Evolutionary conservation across 352 stramenopile species (phyloP).

Genomic region (Phytophthora rubi): DNA sequence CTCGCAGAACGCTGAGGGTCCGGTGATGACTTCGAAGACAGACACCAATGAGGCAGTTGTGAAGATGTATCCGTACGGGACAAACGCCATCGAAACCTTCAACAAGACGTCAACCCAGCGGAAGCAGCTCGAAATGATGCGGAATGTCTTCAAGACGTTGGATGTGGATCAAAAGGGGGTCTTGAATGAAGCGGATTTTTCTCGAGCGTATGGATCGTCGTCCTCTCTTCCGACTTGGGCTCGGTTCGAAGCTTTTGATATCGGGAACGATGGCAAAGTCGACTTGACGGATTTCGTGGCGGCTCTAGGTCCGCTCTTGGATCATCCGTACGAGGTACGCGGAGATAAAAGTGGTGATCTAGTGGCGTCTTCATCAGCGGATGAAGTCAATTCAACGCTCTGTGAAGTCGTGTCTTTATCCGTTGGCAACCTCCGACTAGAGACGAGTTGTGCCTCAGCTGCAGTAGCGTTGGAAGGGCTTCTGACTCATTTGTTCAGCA

Average conservation of each 20-base stretch:
- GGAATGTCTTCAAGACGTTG: slow-evolving; percentile 39
- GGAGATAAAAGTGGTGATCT: slow-evolving; percentile 8
- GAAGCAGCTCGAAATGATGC: slow-evolving; percentile 60
- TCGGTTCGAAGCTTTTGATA: slow-evolving; percentile 60
- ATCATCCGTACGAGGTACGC: slow-evolving; percentile 54
- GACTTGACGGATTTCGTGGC: slow-evolving; percentile 68
- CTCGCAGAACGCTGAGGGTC: background rate
- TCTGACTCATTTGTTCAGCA: slow-evolving; percentile 32
- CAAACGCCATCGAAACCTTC: slow-evolving; percentile 61
- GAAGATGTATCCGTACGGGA: slow-evolving; percentile 72
- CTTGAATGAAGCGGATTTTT: slow-evolving; percentile 43
- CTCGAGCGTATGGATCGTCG: slow-evolving; percentile 12
- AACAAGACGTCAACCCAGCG: slow-evolving; percentile 51
- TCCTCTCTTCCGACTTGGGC: slow-evolving; percentile 39
- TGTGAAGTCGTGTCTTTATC: slow-evolving; percentile 51
- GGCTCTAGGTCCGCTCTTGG: slow-evolving; percentile 54
- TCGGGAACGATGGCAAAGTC: slow-evolving; percentile 52
- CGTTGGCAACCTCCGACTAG: slow-evolving; percentile 51
- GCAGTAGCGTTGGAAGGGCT: slow-evolving; percentile 35
- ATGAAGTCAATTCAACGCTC: slow-evolving; percentile 29
- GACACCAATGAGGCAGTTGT: slow-evolving; percentile 10
- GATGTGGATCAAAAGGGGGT: slow-evolving; percentile 49
- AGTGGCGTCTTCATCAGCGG: background rate
- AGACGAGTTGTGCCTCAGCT: slow-evolving; percentile 26
- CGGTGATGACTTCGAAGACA: background rate